These are phyloP conservation scores for Neostapfia colusana DNA, from an alignment of 176 grass and related monocot species.

Conservation along the genomic window DNA sequence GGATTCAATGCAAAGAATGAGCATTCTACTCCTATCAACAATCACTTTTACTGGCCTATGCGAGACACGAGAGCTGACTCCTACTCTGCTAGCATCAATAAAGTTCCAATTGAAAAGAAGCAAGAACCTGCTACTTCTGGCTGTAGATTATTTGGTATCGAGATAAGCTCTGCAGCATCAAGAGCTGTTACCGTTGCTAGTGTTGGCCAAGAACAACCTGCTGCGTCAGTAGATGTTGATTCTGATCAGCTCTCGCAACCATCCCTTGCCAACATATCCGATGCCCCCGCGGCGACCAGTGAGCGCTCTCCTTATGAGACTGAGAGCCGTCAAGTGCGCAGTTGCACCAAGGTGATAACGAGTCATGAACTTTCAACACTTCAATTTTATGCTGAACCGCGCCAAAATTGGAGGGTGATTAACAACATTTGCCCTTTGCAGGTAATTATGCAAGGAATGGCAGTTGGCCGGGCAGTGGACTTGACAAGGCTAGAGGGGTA, in stretches of 20 bases:
- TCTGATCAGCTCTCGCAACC: conserved; percentile 57
- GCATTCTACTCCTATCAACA: conserved; percentile 32
- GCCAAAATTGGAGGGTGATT: neutral
- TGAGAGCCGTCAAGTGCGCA: conserved; percentile 58
- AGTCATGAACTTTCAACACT: neutral
- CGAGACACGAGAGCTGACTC: conserved; percentile 41
- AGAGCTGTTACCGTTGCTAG: conserved; percentile 22
- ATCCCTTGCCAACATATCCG: conserved; percentile 49
- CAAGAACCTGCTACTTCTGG: conserved; percentile 51
- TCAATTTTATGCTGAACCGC: neutral
- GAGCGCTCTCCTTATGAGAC: conserved; percentile 48
- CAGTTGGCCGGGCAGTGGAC: conserved; percentile 74
- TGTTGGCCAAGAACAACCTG: conserved; percentile 46
- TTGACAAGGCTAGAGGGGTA: conserved; percentile 63
- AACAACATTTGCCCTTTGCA: conserved; percentile 25
- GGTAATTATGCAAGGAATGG: conserved; percentile 91
- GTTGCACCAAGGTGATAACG: conserved; percentile 71
- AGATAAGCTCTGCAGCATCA: conserved; percentile 46
- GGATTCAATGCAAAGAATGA: conserved; percentile 52
- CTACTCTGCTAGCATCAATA: conserved; percentile 47
- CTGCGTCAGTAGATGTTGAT: conserved; percentile 37
- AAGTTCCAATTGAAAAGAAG: conserved; percentile 51
- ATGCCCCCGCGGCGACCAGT: conserved; percentile 54
- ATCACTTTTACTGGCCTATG: conserved; percentile 50
- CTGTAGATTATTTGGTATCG: conserved; percentile 79